A percentile compares a stretch with the other conserved stretches of the same genome.
Conservation (phyloP, 768 basidiomycete genomes). For the Chalciporus piperatus region DNA sequence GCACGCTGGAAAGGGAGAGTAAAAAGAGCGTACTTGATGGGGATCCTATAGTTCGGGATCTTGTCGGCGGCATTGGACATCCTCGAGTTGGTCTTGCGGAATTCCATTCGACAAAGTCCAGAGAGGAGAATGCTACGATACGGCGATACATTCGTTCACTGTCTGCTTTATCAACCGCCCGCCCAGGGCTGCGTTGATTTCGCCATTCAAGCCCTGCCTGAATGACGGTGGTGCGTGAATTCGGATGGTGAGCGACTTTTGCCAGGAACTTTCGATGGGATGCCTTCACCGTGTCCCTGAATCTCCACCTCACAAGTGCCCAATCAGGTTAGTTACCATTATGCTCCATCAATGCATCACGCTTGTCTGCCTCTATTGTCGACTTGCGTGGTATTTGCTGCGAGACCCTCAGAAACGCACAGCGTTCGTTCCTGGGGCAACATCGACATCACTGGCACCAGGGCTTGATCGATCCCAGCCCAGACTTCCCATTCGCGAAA, state of each 20-base stretch:
- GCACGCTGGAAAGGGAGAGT: neutral
- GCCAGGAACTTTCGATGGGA: neutral
- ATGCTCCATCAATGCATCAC: too few species aligned
- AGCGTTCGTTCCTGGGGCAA: too few species aligned
- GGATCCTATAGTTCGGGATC: conserved; percentile 25
- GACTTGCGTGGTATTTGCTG: too few species aligned
- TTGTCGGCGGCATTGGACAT: conserved; percentile 15
- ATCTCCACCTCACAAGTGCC: too few species aligned
- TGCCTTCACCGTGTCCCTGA: too few species aligned
- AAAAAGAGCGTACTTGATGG: conserved; percentile 18
- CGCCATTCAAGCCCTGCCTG: conserved; percentile 13
- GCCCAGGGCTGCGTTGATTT: conserved; percentile 14
- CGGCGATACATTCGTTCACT: neutral
- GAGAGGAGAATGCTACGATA: neutral
- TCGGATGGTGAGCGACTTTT: neutral
- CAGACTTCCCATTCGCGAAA: too few species aligned
- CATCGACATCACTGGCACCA: too few species aligned
- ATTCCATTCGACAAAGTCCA: conserved; percentile 6
- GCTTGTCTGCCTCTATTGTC: too few species aligned
- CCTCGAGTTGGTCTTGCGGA: conserved; percentile 18
- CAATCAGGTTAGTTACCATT: too few species aligned
- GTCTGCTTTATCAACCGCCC: conserved; percentile 5
- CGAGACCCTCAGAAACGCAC: too few species aligned
- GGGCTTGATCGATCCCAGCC: too few species aligned
- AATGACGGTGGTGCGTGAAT: neutral